Evolutionary conservation across 768 basidiomycete species (phyloP), one percentile per base, ranked within the genome.

Genomic region (Mycena amicta): DNA sequence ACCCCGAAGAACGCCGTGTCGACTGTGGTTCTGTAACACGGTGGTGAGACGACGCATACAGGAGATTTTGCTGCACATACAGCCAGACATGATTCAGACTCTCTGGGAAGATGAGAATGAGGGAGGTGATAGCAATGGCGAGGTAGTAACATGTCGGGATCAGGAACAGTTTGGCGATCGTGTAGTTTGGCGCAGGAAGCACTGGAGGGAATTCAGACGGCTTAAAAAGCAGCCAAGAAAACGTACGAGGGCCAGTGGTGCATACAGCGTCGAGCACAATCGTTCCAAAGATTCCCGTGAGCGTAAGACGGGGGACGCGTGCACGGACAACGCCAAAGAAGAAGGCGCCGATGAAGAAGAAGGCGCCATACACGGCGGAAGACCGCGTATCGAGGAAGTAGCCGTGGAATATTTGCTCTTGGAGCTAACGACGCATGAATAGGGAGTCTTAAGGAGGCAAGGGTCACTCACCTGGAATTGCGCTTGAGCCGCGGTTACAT

Each of bases 291-390:
- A 80, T 74, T n/a, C 74, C 72, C 22, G 79, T 50, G 5, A 80
- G 62, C 6, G 70, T 56, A 5, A 81, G 70, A 55, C 73, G 77
- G n/a, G 80, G 80, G 3, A 72, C 57, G 49, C 66, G 73, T 0
- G 79, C 79, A 56, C 75, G 69, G 5, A 78, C 28, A 8, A 67
- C 68, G 2, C 74, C 80, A 13, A 81, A 57, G 23, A 64, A 66
- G 53, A 77, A 80, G 1, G 77, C 72, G 8, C 80, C 79, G 40
- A 80, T 64, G 56, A 79, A 80, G 26, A 81, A 67, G 52, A 80
- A 75, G 5, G 65, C 76, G 12, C 78, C 79, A 63, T 76, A 79
- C 0, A 80, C 78, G 8, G 74, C 78, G 2, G 79, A 78, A 8
- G 74, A 70, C 23, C 78, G 63, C 41, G 76, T 71, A 63, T 80